A percentile compares a stretch with the other conserved stretches of the same genome.
These are phyloP conservation scores for Kodamaea plutei DNA, from an alignment of 1,139 yeast genomes.

Conservation along the genomic window DNA sequence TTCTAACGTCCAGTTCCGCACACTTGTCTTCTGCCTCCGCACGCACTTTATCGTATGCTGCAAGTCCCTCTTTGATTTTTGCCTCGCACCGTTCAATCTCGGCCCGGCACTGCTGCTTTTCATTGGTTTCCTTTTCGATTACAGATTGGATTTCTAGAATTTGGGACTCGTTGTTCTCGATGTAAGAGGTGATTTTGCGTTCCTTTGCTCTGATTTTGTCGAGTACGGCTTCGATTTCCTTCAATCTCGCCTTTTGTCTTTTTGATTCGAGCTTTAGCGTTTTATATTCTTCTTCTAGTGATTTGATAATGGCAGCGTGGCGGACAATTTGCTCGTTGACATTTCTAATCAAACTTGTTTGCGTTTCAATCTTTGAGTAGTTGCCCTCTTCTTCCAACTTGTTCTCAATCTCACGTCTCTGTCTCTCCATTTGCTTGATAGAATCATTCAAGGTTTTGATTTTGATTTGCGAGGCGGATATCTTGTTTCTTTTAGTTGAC, in stretches of 20 bases:
- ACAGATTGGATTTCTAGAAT: too few species aligned
- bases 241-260: neutral
- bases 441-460: slow-evolving; percentile 8
- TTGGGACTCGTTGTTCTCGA: too few species aligned
- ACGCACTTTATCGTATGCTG: slow-evolving; percentile 18
- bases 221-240: too few species aligned
- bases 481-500: slow-evolving; percentile 6
- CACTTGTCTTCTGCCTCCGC: slow-evolving; percentile 33
- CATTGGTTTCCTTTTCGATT: too few species aligned
- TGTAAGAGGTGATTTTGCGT: too few species aligned
- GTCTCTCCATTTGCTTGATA: slow-evolving; percentile 15
- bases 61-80: slow-evolving; percentile 16
- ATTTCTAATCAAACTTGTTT: slow-evolving; percentile 29
- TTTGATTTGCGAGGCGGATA: slow-evolving; percentile 8
- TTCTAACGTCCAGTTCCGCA: slow-evolving; percentile 24
- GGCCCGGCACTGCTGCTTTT: slow-evolving; percentile 12
- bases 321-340: slow-evolving; percentile 23
- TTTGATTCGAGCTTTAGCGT: too few species aligned
- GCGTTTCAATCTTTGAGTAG: slow-evolving; percentile 27
- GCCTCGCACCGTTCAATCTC: slow-evolving; percentile 11
- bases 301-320: slow-evolving; percentile 24
- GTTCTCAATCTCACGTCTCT: slow-evolving; percentile 22
- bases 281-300: too few species aligned
- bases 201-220: too few species aligned
- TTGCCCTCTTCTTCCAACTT: slow-evolving; percentile 35